Evolutionary conservation across 139 green algal genomes (phyloP).

Genomic region (Chlamydomonas sp.): DNA sequence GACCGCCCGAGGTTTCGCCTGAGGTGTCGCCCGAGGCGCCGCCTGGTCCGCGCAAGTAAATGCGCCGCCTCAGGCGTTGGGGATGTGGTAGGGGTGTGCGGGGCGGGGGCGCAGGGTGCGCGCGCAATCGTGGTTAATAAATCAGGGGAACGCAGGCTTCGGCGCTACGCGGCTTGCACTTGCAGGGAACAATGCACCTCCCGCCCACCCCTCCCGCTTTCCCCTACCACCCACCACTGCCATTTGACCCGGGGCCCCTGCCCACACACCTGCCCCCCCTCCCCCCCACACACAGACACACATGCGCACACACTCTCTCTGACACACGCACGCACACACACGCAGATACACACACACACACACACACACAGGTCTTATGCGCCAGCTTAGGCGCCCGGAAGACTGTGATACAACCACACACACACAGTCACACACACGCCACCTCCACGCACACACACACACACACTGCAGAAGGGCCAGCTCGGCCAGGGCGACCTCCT

Average conservation of each 20-base stretch:
- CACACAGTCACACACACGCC: background rate
- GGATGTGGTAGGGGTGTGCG: background rate
- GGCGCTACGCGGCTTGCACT: too few species aligned
- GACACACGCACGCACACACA: background rate
- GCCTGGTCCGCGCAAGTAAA: too few species aligned
- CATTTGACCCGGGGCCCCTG: background rate
- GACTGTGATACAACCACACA: background rate
- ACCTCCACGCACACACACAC: background rate
- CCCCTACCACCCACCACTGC: background rate
- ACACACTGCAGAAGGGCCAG: conserved; percentile 72
- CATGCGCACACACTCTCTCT: background rate
- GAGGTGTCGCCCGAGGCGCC: too few species aligned
- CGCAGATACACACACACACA: background rate
- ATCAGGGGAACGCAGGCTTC: too few species aligned
- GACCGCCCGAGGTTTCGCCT: too few species aligned
- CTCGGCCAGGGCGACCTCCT: conserved; percentile 75
- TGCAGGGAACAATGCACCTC: too few species aligned
- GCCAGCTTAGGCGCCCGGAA: background rate
- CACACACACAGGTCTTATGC: background rate
- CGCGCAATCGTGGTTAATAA: too few species aligned
- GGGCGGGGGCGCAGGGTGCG: background rate
- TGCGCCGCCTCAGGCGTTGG: too few species aligned
- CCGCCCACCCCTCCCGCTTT: too few species aligned
- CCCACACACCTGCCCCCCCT: background rate
- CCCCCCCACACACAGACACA: background rate